These are phyloP conservation scores for Flagelloscypha sp. DNA, from an alignment of 768 basidiomycete genomes.

Conservation along the genomic window DNA sequence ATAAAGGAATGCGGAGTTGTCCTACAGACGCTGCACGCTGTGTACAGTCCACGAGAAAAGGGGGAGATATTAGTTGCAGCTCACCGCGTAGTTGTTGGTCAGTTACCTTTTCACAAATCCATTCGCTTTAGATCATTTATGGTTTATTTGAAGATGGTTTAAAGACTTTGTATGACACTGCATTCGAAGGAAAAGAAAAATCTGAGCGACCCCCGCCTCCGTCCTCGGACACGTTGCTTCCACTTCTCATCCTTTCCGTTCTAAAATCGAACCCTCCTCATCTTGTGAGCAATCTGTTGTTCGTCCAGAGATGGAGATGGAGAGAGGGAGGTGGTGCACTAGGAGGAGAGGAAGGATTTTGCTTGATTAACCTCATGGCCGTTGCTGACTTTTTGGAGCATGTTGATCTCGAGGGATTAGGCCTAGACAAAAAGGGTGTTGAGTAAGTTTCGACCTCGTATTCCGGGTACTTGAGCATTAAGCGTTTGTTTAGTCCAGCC, in stretches of 20 bases:
- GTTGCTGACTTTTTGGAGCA: slow-evolving; percentile 95
- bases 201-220: slow-evolving; percentile 55
- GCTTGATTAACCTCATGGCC: slow-evolving; percentile 89
- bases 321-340: slow-evolving; percentile 37
- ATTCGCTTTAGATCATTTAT: slow-evolving; percentile 2
- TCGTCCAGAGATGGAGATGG: slow-evolving; percentile 53
- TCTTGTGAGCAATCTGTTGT: slow-evolving; percentile 64
- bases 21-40: slow-evolving; percentile 31
- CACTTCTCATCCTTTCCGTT: slow-evolving; percentile 88
- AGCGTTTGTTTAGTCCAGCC: not conserved
- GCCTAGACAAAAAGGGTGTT: slow-evolving; percentile 12
- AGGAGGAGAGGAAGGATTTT: slow-evolving; percentile 86
- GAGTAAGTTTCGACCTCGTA: not conserved
- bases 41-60: slow-evolving; percentile 65
- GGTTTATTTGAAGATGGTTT: slow-evolving; percentile 51
- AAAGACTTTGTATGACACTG: slow-evolving; percentile 12
- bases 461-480: not conserved
- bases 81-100: slow-evolving; percentile 83
- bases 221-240: slow-evolving; percentile 88
- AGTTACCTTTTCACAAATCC: slow-evolving; percentile 15
- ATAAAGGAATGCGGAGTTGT: slow-evolving; percentile 62
- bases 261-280: slow-evolving; percentile 87
- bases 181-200: slow-evolving; percentile 18
- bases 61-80: slow-evolving; percentile 71
- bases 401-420: slow-evolving; percentile 73